Evolutionary conservation across 2,329 filamentous ascomycete genomes (phyloP).

Genomic region (Cladosporium sp.): DNA sequence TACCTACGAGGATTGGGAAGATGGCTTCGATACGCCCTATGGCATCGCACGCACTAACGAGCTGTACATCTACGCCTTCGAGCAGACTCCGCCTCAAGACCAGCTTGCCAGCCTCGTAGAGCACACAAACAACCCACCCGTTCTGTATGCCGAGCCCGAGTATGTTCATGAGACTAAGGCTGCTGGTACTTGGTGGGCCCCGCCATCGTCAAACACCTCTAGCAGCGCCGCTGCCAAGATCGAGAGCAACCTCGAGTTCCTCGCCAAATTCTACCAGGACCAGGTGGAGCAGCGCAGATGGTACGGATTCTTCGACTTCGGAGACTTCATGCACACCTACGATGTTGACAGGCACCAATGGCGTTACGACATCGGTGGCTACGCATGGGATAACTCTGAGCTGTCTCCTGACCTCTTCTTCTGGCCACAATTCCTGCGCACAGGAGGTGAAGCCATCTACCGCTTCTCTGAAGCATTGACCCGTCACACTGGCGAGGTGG

Average conservation of each 20-base stretch:
- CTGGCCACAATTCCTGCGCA: conserved; percentile 64
- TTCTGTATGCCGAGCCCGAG: conserved; percentile 51
- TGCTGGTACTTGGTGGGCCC: conserved; percentile 58
- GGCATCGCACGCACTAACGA: conserved; percentile 63
- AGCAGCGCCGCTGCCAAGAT: conserved; percentile 44
- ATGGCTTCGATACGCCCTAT: conserved; percentile 57
- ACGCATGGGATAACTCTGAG: conserved; percentile 67
- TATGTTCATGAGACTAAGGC: conserved; percentile 57
- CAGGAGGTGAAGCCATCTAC: conserved; percentile 59
- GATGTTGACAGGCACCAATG: conserved; percentile 61
- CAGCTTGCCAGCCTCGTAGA: conserved; percentile 48
- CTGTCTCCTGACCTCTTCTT: conserved; percentile 64
- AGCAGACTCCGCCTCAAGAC: conserved; percentile 54
- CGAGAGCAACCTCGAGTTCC: conserved; percentile 57
- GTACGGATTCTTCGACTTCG: conserved; percentile 66
- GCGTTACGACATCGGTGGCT: conserved; percentile 66
- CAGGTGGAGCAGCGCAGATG: conserved; percentile 61
- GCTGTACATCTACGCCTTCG: conserved; percentile 54
- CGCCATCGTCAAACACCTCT: conserved; percentile 36
- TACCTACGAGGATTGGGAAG: conserved; percentile 65
- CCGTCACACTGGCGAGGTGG: conserved; percentile 62
- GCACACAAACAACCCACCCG: conserved; percentile 56
- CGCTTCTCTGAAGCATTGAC: conserved; percentile 61
- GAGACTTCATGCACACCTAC: conserved; percentile 66
- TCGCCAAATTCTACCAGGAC: conserved; percentile 57